A percentile compares a stretch with the other conserved stretches of the same genome.
phyloP scores from a whole-genome alignment of 345 rosid genomes.

The Crucihimalaya himalaica region DNA sequence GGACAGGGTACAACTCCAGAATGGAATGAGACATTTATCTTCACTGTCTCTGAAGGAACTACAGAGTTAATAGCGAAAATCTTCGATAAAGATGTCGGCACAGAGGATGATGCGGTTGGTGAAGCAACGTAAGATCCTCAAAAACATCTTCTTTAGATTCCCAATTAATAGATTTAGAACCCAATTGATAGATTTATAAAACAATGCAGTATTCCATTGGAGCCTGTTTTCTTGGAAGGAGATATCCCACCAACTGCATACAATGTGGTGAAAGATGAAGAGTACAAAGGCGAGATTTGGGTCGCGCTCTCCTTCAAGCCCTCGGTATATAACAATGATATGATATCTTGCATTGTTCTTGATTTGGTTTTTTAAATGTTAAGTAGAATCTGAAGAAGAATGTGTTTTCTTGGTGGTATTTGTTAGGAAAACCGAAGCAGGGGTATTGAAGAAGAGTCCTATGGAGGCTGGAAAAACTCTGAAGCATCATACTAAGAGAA shows the following conservation, averaged over 20 bases:
- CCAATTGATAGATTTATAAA: not conserved
- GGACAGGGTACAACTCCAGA: conserved; percentile 66
- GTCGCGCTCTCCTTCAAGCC: conserved; percentile 66
- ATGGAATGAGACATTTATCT: conserved; percentile 84
- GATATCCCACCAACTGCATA: conserved; percentile 55
- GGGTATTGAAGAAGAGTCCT: conserved; percentile 46
- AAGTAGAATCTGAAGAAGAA: not conserved
- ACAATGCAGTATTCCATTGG: conserved; percentile 60
- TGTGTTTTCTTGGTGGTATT: not conserved
- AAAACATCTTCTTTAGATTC: not conserved
- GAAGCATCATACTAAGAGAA: conserved; percentile 36
- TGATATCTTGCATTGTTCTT: not conserved
- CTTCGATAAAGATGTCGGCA: conserved; percentile 64
- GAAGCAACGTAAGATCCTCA: conserved; percentile 62
- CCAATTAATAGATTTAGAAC: not conserved
- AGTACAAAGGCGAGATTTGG: conserved; percentile 67
- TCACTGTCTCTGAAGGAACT: conserved; percentile 55
- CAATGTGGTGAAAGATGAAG: conserved; percentile 72
- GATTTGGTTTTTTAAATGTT: not conserved
- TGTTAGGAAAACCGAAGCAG: conserved; percentile 41
- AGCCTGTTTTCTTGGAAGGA: conserved; percentile 62
- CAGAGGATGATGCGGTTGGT: conserved; percentile 67
- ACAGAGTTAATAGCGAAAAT: conserved; percentile 56
- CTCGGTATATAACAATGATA: conserved; percentile 45
- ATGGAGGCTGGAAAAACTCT: conserved; percentile 74